These are phyloP conservation scores for Lachnellula willkommii DNA, from an alignment of 2,329 filamentous ascomycete species.

Conservation along the genomic window DNA sequence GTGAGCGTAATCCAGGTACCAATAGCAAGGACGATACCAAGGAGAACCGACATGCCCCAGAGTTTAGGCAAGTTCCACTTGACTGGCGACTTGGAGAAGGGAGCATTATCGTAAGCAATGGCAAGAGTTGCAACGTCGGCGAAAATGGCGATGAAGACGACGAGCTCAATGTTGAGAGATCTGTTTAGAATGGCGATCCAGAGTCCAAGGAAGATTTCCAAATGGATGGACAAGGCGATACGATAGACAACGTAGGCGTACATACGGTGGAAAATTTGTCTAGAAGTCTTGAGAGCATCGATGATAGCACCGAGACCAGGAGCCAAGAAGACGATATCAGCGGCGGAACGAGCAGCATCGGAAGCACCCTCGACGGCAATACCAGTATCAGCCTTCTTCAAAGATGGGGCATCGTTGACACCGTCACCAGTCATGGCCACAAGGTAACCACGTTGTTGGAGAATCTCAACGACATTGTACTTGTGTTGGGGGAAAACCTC, in stretches of 20 bases:
- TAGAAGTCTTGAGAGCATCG: conserved; percentile 85
- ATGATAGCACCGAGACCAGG: conserved; percentile 90
- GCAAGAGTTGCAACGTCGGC: conserved; percentile 87
- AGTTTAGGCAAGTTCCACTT: conserved; percentile 95
- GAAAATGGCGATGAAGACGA: conserved; percentile 93
- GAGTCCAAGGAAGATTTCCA: conserved; percentile 85
- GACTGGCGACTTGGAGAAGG: conserved; percentile 77
- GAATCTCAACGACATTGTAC: conserved; percentile 88
- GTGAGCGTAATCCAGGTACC: conserved; percentile 88
- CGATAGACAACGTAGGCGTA: conserved; percentile 94
- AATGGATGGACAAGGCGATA: conserved; percentile 84
- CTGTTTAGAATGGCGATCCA: conserved; percentile 88
- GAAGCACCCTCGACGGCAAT: conserved; percentile 91
- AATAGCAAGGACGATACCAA: conserved; percentile 73
- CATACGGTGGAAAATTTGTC: conserved; percentile 96
- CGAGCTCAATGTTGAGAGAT: conserved; percentile 76
- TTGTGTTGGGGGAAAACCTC: conserved; percentile 95
- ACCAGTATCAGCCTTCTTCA: conserved; percentile 95
- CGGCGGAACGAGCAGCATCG: conserved; percentile 83
- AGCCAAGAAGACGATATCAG: conserved; percentile 90
- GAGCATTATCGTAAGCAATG: conserved; percentile 90
- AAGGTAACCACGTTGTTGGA: conserved; percentile 87
- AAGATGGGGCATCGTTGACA: conserved; percentile 87
- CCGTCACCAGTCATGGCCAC: conserved; percentile 96
- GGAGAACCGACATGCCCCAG: conserved; percentile 84